Evolutionary conservation across 257 asterid genomes (phyloP), one percentile per base, ranked within the genome.

Genomic region (Solanum habrochaites): DNA sequence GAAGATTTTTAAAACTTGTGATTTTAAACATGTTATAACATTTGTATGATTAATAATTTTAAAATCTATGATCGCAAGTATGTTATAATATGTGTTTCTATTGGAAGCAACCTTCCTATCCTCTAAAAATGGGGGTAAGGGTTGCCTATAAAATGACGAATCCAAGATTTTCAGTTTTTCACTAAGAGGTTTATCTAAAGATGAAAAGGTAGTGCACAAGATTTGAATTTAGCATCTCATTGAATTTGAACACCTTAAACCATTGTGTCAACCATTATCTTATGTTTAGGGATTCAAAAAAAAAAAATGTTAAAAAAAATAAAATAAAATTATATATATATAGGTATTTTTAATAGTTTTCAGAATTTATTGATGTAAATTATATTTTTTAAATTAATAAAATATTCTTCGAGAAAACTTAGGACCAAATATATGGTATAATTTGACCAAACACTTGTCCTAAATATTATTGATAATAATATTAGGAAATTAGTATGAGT

Each of bases 161-260:
- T 20, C 0, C 2, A 1, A 2, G 0, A 56, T 56, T 56, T 20
- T 56, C 25, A 2, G 0, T 18, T 56, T 56, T 20, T 56, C 25
- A 7, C 11, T 3, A 1, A 0, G 11, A 20, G 0, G 64, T 20
- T 20, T n/a, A 56, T 32, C 35, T 32, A 56, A 56, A 7, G 0
- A 56, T 7, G 25, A 58, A 52, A 52, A 58, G 7, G 12, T 20
- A 58, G 25, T 58, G 25, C 25, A 0, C 20, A 58, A 20, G 12
- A 58, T 58, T 58, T 58, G 66, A 58, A 58, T 58, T 20, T 20
- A 11, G 25, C 21, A 20, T 18, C 25, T 8, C 64, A 56, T 3
- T 56, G 5, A 56, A 56, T 56, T 56, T 56, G 64, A 56, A 20
- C 5, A 0, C 66, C 66, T 58, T 8, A 58, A 58, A 58, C 12